phyloP scores from a whole-genome alignment of 2,329 filamentous ascomycete species.

The Exophiala mesophila region DNA sequence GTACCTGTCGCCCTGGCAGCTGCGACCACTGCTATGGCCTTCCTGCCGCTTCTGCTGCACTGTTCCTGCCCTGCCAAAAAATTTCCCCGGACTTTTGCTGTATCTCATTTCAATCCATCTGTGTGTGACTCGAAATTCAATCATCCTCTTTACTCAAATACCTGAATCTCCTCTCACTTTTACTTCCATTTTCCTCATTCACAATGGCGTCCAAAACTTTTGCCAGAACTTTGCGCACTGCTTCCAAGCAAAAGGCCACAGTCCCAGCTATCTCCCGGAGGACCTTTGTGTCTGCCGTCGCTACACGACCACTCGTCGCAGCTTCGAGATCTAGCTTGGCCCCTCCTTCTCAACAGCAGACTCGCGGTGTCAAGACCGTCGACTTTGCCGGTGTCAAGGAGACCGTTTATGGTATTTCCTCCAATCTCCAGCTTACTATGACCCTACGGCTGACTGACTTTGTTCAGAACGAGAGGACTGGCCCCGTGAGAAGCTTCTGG shows the following conservation, averaged over 20 bases:
- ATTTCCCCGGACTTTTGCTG: conserved; percentile 17
- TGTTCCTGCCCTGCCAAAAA: conserved; percentile 9
- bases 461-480: conserved; percentile 87
- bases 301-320: conserved; percentile 48
- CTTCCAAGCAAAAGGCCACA: conserved; percentile 51
- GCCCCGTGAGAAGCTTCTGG: conserved; percentile 96
- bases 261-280: conserved; percentile 49
- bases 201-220: conserved; percentile 47
- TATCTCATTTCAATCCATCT: conserved; percentile 5
- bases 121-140: not conserved
- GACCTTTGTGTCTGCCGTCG: conserved; percentile 55
- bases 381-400: conserved; percentile 97
- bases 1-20: conserved; percentile 1
- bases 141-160: not conserved
- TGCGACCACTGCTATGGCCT: too few species aligned
- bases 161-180: not conserved
- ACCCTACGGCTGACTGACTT: conserved; percentile 5
- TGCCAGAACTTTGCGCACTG: conserved; percentile 54
- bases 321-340: conserved; percentile 41
- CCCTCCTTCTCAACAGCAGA: conserved; percentile 57
- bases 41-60: too few species aligned
- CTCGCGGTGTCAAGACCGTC: conserved; percentile 93
- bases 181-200: not conserved
- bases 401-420: conserved; percentile 74
- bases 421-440: not conserved